A percentile compares a stretch with the other conserved stretches of the same genome.
These are phyloP conservation scores for Ascomycota sp. DNA, from an alignment of 2,329 filamentous ascomycete species.

Conservation along the genomic window DNA sequence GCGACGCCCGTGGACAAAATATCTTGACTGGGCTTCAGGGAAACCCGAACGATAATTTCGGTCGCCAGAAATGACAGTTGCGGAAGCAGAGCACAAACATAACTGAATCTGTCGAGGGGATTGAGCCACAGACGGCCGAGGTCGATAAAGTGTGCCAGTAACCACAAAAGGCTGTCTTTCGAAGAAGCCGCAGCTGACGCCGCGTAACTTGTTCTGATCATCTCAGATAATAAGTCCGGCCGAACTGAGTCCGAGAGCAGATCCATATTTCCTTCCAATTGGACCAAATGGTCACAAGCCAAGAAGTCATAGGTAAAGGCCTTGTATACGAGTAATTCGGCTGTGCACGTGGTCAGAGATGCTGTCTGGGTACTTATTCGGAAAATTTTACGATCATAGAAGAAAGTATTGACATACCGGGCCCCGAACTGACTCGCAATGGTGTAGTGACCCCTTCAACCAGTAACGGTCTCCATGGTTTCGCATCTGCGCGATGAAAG, in stretches of 20 bases:
- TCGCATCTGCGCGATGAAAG: conserved; percentile 9
- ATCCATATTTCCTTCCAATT: conserved; percentile 19
- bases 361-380: too few species aligned
- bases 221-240: conserved; percentile 17
- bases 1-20: conserved; percentile 3
- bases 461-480: conserved; percentile 6
- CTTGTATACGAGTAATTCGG: conserved; percentile 9
- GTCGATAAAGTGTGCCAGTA: conserved; percentile 44
- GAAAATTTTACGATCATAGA: too few species aligned
- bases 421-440: conserved; percentile 4
- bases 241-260: conserved; percentile 16
- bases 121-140: conserved; percentile 21
- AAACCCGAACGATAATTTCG: conserved; percentile 26
- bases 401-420: conserved; percentile 4
- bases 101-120: conserved; percentile 15
- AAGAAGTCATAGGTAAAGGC: conserved; percentile 19
- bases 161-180: conserved; percentile 31
- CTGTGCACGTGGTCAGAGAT: not conserved
- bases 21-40: conserved; percentile 4
- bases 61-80: conserved; percentile 28
- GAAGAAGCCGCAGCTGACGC: conserved; percentile 7
- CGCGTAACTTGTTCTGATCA: conserved; percentile 17
- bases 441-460: conserved; percentile 10
- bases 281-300: conserved; percentile 12
- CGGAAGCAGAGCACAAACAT: conserved; percentile 28